Evolutionary conservation across 2,329 filamentous ascomycete genomes (phyloP).

Genomic region (Endoconidiophora polonica): DNA sequence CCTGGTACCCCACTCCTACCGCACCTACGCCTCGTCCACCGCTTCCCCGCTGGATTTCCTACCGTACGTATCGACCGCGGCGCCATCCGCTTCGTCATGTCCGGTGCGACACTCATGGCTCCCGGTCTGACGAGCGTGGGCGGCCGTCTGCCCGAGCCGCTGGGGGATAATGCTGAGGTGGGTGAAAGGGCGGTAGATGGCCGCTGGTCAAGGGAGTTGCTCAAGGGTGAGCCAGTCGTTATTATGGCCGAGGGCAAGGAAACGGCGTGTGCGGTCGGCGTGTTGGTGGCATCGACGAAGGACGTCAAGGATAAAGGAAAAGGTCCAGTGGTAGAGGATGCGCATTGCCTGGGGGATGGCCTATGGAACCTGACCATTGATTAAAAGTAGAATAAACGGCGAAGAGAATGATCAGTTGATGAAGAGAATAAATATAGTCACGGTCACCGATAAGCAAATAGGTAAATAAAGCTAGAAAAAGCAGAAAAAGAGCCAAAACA

Average conservation of each 20-base stretch:
- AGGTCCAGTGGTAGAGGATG: constrained; percentile 82
- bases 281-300: constrained; percentile 67
- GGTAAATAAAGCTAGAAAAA: too few relatives aligned
- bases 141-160: constrained; percentile 52
- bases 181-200: constrained; percentile 32
- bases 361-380: constrained; percentile 57
- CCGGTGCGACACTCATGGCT: constrained; percentile 88
- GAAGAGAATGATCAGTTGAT: not conserved
- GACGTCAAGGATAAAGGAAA: constrained; percentile 92
- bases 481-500: too few relatives aligned
- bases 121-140: constrained; percentile 77
- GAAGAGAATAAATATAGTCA: not conserved
- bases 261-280: constrained; percentile 74
- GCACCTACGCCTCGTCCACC: constrained; percentile 77
- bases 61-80: constrained; percentile 83
- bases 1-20: constrained; percentile 56
- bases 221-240: constrained; percentile 70
- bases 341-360: constrained; percentile 87
- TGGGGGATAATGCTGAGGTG: constrained; percentile 21
- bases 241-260: constrained; percentile 87
- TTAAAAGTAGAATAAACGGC: constrained; percentile 16
- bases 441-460: too few relatives aligned
- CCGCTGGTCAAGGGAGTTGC: constrained; percentile 48
- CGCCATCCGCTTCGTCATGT: constrained; percentile 90
- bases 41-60: constrained; percentile 71